Percentiles rank a stretch among this genome's conserved stretches.
Evolutionary conservation across 2,329 filamentous ascomycete species (phyloP).

Genomic region (Akanthomyces uredinophilus): DNA sequence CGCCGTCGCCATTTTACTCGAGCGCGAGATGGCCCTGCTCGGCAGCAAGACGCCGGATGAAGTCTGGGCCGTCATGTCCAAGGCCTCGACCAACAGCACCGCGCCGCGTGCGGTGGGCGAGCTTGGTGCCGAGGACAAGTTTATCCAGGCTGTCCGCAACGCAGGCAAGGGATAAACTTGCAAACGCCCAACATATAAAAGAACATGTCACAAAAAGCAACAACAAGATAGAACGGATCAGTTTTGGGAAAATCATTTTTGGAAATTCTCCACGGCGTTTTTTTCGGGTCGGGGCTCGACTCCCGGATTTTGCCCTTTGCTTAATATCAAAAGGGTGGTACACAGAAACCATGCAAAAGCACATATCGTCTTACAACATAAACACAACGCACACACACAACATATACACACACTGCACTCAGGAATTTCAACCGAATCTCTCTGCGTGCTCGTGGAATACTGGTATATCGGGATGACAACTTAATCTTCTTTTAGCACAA

Average conservation of each 20-base stretch:
- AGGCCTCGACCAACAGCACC: slow-evolving; percentile 24
- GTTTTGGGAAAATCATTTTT: slow-evolving; percentile 4
- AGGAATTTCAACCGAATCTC: not conserved
- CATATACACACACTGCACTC: slow-evolving; percentile 2
- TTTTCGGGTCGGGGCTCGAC: not conserved
- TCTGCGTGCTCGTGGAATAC: not conserved
- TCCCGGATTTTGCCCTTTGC: not conserved
- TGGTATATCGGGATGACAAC: not conserved
- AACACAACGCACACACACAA: not conserved
- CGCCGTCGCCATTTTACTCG: slow-evolving; percentile 60
- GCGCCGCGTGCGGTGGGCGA: slow-evolving; percentile 34
- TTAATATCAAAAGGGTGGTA: not conserved
- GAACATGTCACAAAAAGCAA: not conserved
- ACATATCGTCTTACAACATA: not conserved
- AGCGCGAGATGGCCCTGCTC: slow-evolving; percentile 48
- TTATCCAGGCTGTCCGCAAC: slow-evolving; percentile 36
- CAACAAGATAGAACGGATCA: not conserved
- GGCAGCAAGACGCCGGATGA: slow-evolving; percentile 41
- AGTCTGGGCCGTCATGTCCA: slow-evolving; percentile 35
- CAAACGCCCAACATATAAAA: not conserved
- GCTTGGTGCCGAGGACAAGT: slow-evolving; percentile 44
- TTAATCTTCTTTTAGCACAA: not conserved
- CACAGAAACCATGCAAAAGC: not conserved
- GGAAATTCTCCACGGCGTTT: slow-evolving; percentile 9
- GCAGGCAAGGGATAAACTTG: slow-evolving; percentile 31